Conservation (phyloP, 2,329 filamentous ascomycete genomes). For the Cercospora berteroae region DNA sequence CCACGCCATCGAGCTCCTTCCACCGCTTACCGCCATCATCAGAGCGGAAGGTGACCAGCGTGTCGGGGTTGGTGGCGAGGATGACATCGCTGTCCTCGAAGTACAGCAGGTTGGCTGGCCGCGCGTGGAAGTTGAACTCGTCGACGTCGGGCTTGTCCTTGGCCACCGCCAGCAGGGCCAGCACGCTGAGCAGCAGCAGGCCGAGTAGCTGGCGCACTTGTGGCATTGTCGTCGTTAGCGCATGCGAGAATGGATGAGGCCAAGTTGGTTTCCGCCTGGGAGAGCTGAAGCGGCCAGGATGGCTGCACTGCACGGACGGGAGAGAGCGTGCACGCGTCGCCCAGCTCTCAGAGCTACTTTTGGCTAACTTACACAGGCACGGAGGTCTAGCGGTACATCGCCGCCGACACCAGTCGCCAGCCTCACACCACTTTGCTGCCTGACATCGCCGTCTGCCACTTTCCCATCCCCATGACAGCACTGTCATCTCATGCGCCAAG, state of each 20-base stretch:
- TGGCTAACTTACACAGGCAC: background rate
- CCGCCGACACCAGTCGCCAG: background rate
- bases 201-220: conserved; percentile 20
- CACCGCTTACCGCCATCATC: conserved; percentile 77
- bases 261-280: background rate
- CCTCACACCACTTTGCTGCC: background rate
- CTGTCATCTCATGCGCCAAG: background rate
- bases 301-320: background rate
- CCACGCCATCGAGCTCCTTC: conserved; percentile 63
- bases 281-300: background rate
- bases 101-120: conserved; percentile 73
- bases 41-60: conserved; percentile 71
- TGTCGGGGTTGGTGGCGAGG: conserved; percentile 66
- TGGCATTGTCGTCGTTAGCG: conserved; percentile 19
- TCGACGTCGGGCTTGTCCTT: conserved; percentile 59
- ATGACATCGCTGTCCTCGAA: conserved; percentile 86
- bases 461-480: background rate
- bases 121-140: conserved; percentile 63
- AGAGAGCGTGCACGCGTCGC: background rate
- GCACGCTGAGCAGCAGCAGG: conserved; percentile 27
- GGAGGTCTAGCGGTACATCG: background rate
- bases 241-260: conserved; percentile 1
- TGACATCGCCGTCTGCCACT: background rate
- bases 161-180: conserved; percentile 28
- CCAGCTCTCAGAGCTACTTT: background rate